Evolutionary conservation across 345 rosid genomes (phyloP).

Genomic region (Eutrema japonicum): DNA sequence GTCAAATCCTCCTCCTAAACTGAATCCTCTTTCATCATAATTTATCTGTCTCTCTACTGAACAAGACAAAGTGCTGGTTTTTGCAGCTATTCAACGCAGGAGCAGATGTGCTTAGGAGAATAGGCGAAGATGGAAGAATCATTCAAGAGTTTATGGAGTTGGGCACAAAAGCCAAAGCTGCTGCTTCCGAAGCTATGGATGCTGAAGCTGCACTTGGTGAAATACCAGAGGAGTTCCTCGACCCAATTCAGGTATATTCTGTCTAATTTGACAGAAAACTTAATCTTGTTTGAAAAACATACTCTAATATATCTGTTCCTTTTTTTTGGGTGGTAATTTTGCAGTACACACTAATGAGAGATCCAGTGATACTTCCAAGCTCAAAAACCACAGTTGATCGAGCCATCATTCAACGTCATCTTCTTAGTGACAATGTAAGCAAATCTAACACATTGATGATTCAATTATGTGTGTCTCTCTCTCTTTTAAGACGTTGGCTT

Average conservation of each 20-base stretch:
- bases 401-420: slow-evolving; percentile 97
- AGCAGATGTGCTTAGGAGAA: slow-evolving; percentile 77
- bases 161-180: slow-evolving; percentile 80
- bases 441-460: slow-evolving; percentile 19
- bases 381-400: slow-evolving; percentile 86
- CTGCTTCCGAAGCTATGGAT: slow-evolving; percentile 96
- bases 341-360: slow-evolving; percentile 96
- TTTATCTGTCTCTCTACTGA: slow-evolving; percentile 11
- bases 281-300: not conserved
- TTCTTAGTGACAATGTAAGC: slow-evolving; percentile 81
- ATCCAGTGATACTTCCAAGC: slow-evolving; percentile 96
- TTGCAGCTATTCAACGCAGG: slow-evolving; percentile 86
- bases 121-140: slow-evolving; percentile 78
- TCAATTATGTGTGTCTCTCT: not conserved
- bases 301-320: not conserved
- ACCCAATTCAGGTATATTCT: slow-evolving; percentile 48
- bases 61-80: slow-evolving; percentile 23
- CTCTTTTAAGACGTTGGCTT: not conserved
- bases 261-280: not conserved
- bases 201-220: slow-evolving; percentile 95
- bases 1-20: slow-evolving; percentile 44
- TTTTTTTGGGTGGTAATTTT: slow-evolving; percentile 1
- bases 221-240: slow-evolving; percentile 98
- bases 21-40: slow-evolving; percentile 16
- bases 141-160: slow-evolving; percentile 76